Evolutionary conservation across 495 filamentous ascomycete species (phyloP).

Genomic region (Emericellopsis terricola): DNA sequence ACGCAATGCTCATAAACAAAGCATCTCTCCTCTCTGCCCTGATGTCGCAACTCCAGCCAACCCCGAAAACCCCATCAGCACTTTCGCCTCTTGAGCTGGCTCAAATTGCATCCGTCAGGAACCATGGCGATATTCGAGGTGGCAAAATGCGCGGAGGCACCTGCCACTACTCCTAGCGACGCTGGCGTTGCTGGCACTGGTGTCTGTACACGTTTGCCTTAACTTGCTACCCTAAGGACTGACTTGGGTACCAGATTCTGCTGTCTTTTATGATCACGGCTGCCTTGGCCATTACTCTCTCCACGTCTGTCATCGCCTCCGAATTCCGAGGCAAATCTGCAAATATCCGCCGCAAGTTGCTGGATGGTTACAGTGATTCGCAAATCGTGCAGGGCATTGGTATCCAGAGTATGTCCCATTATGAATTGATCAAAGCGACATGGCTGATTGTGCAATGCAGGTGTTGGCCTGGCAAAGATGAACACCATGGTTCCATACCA

Average conservation of each 20-base stretch:
- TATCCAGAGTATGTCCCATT: slow-evolving; percentile 22
- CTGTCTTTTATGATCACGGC: slow-evolving; percentile 43
- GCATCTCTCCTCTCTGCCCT: no score
- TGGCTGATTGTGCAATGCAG: slow-evolving; percentile 1
- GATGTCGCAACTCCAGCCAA: no score
- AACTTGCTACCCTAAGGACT: neutral
- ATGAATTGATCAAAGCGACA: no score
- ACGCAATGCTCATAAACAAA: no score
- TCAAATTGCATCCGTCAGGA: neutral
- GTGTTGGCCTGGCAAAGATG: slow-evolving; percentile 31
- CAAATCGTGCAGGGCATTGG: slow-evolving; percentile 44
- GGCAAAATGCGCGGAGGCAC: slow-evolving; percentile 27
- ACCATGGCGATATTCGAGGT: slow-evolving; percentile 6
- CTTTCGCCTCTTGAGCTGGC: no score
- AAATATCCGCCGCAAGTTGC: slow-evolving; percentile 33
- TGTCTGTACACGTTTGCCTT: slow-evolving; percentile 16
- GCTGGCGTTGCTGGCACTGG: slow-evolving; percentile 38
- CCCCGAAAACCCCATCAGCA: no score
- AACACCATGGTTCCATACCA: slow-evolving; percentile 36
- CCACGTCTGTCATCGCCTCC: slow-evolving; percentile 28
- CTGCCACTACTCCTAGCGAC: slow-evolving; percentile 25
- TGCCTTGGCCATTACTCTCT: slow-evolving; percentile 22
- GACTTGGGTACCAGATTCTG: slow-evolving; percentile 21
- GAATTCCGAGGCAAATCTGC: slow-evolving; percentile 20
- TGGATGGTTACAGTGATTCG: slow-evolving; percentile 39